Percentiles rank a stretch among this genome's conserved stretches.
These are phyloP conservation scores for Aspergillus eucalypticola DNA, from an alignment of 2,329 filamentous ascomycete species.

Conservation along the genomic window DNA sequence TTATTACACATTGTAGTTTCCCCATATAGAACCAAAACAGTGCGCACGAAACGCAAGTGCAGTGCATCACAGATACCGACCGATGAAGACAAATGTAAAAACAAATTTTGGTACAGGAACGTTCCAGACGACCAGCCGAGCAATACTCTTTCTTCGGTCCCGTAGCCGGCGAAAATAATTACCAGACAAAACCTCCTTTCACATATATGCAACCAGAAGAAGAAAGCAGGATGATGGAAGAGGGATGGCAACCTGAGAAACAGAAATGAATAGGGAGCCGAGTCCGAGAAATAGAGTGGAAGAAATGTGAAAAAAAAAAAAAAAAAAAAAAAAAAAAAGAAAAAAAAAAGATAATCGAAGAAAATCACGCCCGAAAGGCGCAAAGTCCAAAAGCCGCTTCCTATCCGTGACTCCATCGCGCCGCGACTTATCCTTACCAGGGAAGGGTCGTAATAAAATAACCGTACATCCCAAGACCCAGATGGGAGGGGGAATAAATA, in stretches of 20 bases:
- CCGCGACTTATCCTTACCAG: constrained; percentile 11
- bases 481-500: neutral
- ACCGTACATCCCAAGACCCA: constrained; percentile 18
- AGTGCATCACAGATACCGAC: neutral
- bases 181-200: constrained; percentile 5
- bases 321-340: neutral
- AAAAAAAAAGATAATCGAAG: constrained; percentile 9
- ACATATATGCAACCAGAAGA: constrained; percentile 20
- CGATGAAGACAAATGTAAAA: constrained; percentile 2
- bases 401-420: constrained; percentile 18
- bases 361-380: neutral
- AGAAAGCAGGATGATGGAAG: constrained; percentile 2
- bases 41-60: constrained; percentile 1
- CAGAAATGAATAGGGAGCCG: constrained; percentile 9
- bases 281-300: neutral
- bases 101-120: neutral
- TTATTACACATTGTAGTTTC: neutral
- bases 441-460: constrained; percentile 16
- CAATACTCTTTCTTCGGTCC: constrained; percentile 11
- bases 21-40: neutral
- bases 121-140: constrained; percentile 16
- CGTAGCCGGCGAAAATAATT: neutral
- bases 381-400: neutral
- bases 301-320: neutral
- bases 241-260: neutral